phyloP scores from a whole-genome alignment of 2,329 filamentous ascomycete species.

The Pseudophaeomoniella oleicola region DNA sequence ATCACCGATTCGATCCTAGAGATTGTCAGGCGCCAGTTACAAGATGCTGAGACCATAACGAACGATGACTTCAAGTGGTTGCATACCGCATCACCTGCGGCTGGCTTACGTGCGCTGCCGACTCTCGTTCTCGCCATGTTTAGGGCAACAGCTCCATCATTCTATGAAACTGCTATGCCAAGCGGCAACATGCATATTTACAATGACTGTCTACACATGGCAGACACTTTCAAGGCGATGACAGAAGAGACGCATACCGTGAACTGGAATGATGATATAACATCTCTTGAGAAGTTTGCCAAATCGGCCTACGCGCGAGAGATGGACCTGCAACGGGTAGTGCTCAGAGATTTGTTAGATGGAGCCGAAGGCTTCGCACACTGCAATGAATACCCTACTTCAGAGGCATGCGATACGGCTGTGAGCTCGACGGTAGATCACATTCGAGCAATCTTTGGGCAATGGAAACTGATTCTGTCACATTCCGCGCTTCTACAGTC shows the following conservation, averaged over 20 bases:
- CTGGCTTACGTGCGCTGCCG: conserved; percentile 29
- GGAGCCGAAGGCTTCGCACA: conserved; percentile 47
- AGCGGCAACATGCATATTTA: conserved; percentile 50
- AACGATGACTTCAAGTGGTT: conserved; percentile 19
- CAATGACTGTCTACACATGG: conserved; percentile 47
- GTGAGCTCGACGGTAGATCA: conserved; percentile 43
- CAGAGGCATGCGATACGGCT: conserved; percentile 44
- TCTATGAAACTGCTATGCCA: conserved; percentile 27
- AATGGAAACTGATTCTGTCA: conserved; percentile 45
- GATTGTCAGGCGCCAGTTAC: conserved; percentile 25
- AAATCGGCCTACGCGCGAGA: conserved; percentile 47
- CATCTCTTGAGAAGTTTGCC: conserved; percentile 42
- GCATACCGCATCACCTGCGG: conserved; percentile 19
- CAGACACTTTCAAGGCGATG: conserved; percentile 36
- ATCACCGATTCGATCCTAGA: conserved; percentile 62
- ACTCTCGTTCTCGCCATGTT: conserved; percentile 35
- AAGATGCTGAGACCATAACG: conserved; percentile 24
- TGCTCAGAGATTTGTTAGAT: conserved; percentile 47
- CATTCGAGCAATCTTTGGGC: conserved; percentile 38
- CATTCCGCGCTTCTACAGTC: conserved; percentile 47
- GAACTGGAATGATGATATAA: conserved; percentile 31
- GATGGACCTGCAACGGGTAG: conserved; percentile 50
- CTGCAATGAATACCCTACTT: conserved; percentile 45
- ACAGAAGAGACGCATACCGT: conserved; percentile 28
- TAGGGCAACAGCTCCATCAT: conserved; percentile 30